Base-by-base conservation (phyloP, 2,329 filamentous ascomycete genomes). In the Alternaria incomplexa region DNA sequence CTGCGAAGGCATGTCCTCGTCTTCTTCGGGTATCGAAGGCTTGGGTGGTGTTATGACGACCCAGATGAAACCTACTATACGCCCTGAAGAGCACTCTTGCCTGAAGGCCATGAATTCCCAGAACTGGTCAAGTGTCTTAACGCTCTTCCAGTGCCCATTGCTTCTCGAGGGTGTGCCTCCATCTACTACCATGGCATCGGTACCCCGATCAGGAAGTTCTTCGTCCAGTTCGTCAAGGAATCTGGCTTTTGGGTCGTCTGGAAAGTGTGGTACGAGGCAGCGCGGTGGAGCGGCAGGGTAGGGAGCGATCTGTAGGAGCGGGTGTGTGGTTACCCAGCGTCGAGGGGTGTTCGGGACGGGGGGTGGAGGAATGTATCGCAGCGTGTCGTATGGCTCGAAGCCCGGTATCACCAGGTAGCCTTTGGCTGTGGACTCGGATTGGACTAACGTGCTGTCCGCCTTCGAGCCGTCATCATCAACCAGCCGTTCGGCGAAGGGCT, bases 81-180 rank as follows among this genome's bases (percentile, higher is more conserved):
- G 87, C 0, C 96, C 96, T 32, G 93, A 93, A 1, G 94, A 97
- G 75, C 96, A 99, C 76, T 99, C 96, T 77, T 98, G 96, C 60
- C 96, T 86, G 76, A 92, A 98, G 0, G 94, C 91, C 95, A 99
- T 98, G 86, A 97, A 91, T 65, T 99, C 96, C 96, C 96, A 99
- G 75, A 99, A 99, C 70, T 94, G 90, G n/a, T 94, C 92, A 44
- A 99, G 82, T 0, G 89, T 91, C 76, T 87, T 90, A 23, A 97
- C 89, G 63, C 91, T 93, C 76, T 89, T 91, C 96, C 96, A 99
- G 60, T 88, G 85, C 0, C 91, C 91, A 25, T 83, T 85, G 68
- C 87, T 86, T 68, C 86, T 81, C 28, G 76, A 79, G 11, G 79
- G 78, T 57, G 78, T 80, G 82, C 83, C 61, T 70, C 76, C 62